Evolutionary conservation across 371 early-diverging fungal genomes (phyloP), one percentile per base, ranked within the genome.

Genomic region (Mucor plumbeus): DNA sequence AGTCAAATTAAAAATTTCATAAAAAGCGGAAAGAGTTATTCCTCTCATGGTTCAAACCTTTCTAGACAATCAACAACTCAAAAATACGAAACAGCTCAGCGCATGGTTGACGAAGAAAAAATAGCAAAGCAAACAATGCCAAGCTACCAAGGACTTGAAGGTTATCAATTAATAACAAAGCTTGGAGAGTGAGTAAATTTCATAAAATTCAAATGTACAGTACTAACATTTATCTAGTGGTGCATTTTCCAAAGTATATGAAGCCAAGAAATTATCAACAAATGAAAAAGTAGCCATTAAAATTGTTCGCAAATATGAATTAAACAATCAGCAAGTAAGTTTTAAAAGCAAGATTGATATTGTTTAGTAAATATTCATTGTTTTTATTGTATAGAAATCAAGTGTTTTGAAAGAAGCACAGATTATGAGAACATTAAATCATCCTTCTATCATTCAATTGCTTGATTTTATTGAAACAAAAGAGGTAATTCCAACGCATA

Each of bases 351-450:
- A 50, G 1, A 10, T 17, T 50, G 50, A 21, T 10, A 26, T 4
- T 21, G 48, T 19, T 50, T 19, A 11, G 4, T 10, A 26, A 0
- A 26, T 26, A 38, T 4, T 38, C 11, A 9, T 38, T 4, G 4
- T 21, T 17, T 38, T 38, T 38, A 9, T 38, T 38, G 38, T 21
- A 50, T 69, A 94, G 91, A 86, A 87, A 65, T 86, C 88, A 63
- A 89, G 90, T 70, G 89, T 95, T 40, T 84, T 91, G 63, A 94
- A 95, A 74, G 98, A 98, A 76, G 90, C 92, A 0, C 83, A 89
- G 43, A 92, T 97, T 63, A 94, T 96, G 86, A 85, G 91, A 40
- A 87, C 88, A 39, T 75, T 97, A 47, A 79, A 83, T 43, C 95
- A 96, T 70, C 85, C 86, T 38, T 92, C 94, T 61, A 92, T 98